phyloP scores from a whole-genome alignment of 345 rosid genomes.

The Populus simonii region DNA sequence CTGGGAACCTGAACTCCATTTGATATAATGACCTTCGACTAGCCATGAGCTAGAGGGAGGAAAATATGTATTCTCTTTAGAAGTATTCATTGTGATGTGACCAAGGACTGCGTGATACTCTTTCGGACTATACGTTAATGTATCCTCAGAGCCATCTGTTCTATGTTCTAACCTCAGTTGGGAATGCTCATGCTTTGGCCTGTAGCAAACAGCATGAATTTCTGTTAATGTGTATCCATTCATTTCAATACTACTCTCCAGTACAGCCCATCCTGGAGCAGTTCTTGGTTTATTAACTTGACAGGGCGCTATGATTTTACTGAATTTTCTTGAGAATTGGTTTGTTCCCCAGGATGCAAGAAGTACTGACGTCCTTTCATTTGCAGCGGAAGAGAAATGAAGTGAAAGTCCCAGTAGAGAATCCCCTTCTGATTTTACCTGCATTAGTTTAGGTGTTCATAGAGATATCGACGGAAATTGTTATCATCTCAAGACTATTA shows the following conservation, averaged over 20 bases:
- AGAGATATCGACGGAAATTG: background rate
- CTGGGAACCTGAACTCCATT: constrained; percentile 45
- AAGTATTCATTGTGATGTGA: constrained; percentile 39
- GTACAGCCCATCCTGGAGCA: constrained; percentile 51
- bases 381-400: constrained; percentile 45
- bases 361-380: constrained; percentile 37
- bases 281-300: constrained; percentile 21
- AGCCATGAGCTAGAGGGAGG: constrained; percentile 53
- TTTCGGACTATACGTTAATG: constrained; percentile 3
- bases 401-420: constrained; percentile 59
- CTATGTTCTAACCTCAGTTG: constrained; percentile 14
- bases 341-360: constrained; percentile 36
- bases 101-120: constrained; percentile 66
- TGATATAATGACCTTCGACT: constrained; percentile 40
- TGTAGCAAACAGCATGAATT: constrained; percentile 63
- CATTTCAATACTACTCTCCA: constrained; percentile 49
- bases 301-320: constrained; percentile 37
- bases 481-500: no score
- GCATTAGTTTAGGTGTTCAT: constrained; percentile 13
- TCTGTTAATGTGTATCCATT: constrained; percentile 52
- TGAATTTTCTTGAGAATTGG: constrained; percentile 27
- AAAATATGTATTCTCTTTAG: constrained; percentile 23
- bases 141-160: constrained; percentile 12
- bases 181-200: constrained; percentile 17
- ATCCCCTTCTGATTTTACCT: constrained; percentile 65